A percentile compares a stretch with the other conserved stretches of the same genome.
Conservation (phyloP, 768 basidiomycete genomes). For the Suillus subluteus region DNA sequence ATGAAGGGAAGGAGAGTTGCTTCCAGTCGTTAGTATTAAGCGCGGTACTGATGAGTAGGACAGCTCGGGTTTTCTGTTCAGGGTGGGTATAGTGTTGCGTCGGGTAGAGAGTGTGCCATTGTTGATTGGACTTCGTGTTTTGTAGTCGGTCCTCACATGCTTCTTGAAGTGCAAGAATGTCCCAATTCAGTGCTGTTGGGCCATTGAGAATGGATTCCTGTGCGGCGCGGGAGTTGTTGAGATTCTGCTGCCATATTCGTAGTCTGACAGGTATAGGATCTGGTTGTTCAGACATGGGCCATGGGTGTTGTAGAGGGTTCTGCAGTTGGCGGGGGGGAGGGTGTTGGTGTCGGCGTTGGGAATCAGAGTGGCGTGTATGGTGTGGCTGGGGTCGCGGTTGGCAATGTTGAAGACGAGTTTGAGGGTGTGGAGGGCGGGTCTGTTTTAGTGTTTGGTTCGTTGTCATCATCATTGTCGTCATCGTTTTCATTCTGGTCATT, state of each 20-base stretch:
- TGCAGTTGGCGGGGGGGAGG: no score
- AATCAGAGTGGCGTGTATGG: no score
- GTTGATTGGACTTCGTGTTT: neutral
- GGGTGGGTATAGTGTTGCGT: neutral
- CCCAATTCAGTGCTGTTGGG: neutral
- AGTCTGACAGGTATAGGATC: neutral
- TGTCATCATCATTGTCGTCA: no score
- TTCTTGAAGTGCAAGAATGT: neutral
- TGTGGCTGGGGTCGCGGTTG: no score
- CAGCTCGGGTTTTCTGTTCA: neutral
- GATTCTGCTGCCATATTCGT: neutral
- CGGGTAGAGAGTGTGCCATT: neutral
- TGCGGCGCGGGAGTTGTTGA: neutral
- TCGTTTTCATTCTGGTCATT: no score
- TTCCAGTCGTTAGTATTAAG: neutral
- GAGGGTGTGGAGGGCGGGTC: no score
- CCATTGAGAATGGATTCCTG: neutral
- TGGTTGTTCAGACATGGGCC: neutral
- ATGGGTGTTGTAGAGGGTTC: no score
- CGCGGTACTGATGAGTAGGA: rapidly evolving
- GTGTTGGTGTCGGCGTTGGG: no score
- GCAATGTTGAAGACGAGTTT: no score
- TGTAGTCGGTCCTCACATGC: neutral
- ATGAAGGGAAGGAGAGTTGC: neutral
- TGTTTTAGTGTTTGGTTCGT: no score